These are phyloP conservation scores for Fusarium palustre DNA, from an alignment of 2,329 filamentous ascomycete species.

Conservation along the genomic window DNA sequence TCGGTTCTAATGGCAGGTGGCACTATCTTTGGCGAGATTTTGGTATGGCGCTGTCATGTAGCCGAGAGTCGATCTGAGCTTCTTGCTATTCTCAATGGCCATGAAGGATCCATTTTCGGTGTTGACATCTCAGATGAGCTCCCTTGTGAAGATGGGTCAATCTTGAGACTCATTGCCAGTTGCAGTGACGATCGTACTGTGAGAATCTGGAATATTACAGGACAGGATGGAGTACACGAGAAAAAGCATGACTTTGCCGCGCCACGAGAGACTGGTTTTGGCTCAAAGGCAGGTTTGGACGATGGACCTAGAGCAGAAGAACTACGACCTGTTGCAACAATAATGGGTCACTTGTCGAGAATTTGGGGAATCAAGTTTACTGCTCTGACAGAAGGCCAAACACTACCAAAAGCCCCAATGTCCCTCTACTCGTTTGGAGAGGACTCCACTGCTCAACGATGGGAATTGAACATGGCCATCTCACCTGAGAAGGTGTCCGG, in stretches of 20 bases:
- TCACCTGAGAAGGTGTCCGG: conserved; percentile 16
- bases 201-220: conserved; percentile 85
- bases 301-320: conserved; percentile 25
- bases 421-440: conserved; percentile 84
- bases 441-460: conserved; percentile 81
- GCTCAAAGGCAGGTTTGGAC: conserved; percentile 49
- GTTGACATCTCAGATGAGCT: conserved; percentile 77
- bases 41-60: conserved; percentile 83
- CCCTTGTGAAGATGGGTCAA: conserved; percentile 51
- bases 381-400: conserved; percentile 39
- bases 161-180: conserved; percentile 78
- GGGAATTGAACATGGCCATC: conserved; percentile 65
- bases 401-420: conserved; percentile 47
- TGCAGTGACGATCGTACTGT: conserved; percentile 97
- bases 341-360: conserved; percentile 87
- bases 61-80: conserved; percentile 51
- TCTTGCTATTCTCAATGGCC: conserved; percentile 69
- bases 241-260: conserved; percentile 45
- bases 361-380: conserved; percentile 89
- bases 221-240: conserved; percentile 49
- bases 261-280: conserved; percentile 73
- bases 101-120: conserved; percentile 95
- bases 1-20: conserved; percentile 83
- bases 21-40: conserved; percentile 93
- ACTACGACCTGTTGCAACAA: conserved; percentile 69